Evolutionary conservation across 2,329 filamentous ascomycete genomes (phyloP), one percentile per base, ranked within the genome.

Genomic region (Aspergillus sp.): DNA sequence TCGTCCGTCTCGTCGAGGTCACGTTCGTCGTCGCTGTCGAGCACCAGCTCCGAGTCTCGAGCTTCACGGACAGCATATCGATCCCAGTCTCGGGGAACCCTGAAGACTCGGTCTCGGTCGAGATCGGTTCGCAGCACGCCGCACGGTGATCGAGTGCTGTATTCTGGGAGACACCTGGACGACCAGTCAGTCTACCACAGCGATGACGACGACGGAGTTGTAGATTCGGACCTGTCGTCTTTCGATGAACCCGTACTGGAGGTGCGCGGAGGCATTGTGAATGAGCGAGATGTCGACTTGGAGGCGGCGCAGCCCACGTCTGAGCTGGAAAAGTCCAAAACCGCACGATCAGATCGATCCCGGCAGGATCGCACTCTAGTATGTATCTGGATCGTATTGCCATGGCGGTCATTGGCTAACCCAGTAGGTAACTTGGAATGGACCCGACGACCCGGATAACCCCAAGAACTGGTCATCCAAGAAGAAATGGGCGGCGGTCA

Each of bases 401-500:
- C 11, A 10, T 29, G 25, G 2, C 11, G 25, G 9, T 10, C 9
- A 29, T 7, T 7, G 14, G 5, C 16, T 38, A n/a, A 38, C n/a
- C 9, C 9, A 14, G 7, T 32, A 76, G 73, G 68, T 76, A 5
- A 69, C 61, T 9, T 79, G 83, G 82, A 71, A 78, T 32, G 81
- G 80, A 0, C 78, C 81, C 3, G 73, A 84, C 47, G 76, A 78
- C 50, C 72, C 73, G 0, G 66, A 68, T 5, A 76, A 78, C 46
- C 75, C 76, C 1, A 72, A 73, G 51, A 84, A 85, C 66, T 88
- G 84, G 83, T 54, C 74, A 0, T 70, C 69, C 25, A 70, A 66
- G 29, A 79, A 76, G 63, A 86, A 85, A 66, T 87, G 83, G 84
- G 69, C 71, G 1, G 78, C 78, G 17, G 78, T 81, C 2, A 70